These are phyloP conservation scores for Cladosporium halotolerans DNA, from an alignment of 2,329 filamentous ascomycete genomes.

Conservation along the genomic window DNA sequence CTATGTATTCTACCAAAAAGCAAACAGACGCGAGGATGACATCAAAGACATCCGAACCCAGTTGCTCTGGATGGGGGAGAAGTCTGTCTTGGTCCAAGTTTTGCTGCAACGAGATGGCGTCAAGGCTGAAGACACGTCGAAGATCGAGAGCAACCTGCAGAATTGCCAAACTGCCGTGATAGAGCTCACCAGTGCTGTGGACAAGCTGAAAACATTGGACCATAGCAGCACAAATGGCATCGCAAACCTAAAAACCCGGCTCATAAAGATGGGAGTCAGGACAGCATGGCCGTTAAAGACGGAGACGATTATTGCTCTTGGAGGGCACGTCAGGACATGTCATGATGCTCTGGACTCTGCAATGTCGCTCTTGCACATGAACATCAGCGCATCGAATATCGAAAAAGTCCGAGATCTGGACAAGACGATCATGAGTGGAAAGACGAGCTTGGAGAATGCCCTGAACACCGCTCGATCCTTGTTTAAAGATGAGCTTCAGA, in stretches of 20 bases:
- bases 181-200: not conserved
- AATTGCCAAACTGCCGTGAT: not conserved
- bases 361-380: not conserved
- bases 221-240: not conserved
- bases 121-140: not conserved
- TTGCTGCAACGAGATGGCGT: not conserved
- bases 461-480: not conserved
- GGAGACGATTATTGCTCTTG: not conserved
- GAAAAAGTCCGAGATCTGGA: not conserved
- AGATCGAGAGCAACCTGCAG: not conserved
- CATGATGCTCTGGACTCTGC: not conserved
- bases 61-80: not conserved
- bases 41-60: not conserved
- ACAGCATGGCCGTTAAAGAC: not conserved
- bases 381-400: not conserved
- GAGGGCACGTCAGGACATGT: not conserved
- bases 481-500: not conserved
- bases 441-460: not conserved
- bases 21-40: not conserved
- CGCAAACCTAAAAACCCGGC: not conserved
- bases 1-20: not conserved
- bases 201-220: not conserved
- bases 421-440: not conserved
- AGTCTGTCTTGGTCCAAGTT: not conserved
- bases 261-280: not conserved